Evolutionary conservation across 768 basidiomycete genomes (phyloP).

Genomic region (Kwoniella botswanensis): DNA sequence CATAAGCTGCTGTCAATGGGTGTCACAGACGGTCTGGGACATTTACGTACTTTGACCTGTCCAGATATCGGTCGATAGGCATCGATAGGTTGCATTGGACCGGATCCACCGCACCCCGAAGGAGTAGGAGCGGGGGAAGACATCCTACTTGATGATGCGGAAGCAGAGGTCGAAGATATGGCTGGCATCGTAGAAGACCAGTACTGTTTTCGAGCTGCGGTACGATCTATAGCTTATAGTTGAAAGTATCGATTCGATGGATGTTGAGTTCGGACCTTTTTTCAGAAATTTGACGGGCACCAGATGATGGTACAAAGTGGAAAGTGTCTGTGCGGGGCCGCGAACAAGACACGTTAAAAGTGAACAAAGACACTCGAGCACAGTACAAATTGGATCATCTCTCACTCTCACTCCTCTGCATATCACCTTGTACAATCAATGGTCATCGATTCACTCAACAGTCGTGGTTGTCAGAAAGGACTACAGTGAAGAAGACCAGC

Average conservation of each 20-base stretch:
- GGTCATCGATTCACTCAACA: too few relatives aligned
- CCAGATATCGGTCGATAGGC: slow-evolving; percentile 23
- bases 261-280: neutral
- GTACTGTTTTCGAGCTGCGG: neutral
- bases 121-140: slow-evolving; percentile 14
- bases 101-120: neutral
- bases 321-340: slow-evolving; percentile 13
- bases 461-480: too few relatives aligned
- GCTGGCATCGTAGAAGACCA: neutral
- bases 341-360: neutral
- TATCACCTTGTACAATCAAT: too few relatives aligned
- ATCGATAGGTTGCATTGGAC: slow-evolving; percentile 13
- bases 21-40: neutral
- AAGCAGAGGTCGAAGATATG: neutral
- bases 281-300: neutral
- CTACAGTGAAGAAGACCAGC: too few relatives aligned
- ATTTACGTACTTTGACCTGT: slow-evolving; percentile 26
- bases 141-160: slow-evolving; percentile 17
- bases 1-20: too few relatives aligned
- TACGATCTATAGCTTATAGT: too few relatives aligned
- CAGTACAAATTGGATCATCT: neutral
- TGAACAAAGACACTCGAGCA: neutral
- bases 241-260: neutral
- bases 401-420: neutral
- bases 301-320: too few relatives aligned